Base-by-base conservation (phyloP, 2,329 filamentous ascomycete genomes). In the Botrytis paeoniae region DNA sequence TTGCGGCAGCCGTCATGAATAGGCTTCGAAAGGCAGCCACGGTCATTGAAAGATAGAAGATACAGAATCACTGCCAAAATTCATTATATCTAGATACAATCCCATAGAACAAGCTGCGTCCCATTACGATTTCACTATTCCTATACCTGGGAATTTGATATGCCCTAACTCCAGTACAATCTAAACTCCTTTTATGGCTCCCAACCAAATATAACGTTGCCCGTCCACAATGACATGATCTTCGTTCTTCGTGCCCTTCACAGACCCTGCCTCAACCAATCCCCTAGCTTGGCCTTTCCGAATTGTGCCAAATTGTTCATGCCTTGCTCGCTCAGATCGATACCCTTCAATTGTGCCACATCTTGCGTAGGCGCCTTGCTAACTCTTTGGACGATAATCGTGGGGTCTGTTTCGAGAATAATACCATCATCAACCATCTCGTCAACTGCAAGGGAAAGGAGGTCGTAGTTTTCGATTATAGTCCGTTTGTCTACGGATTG, bases 401-500 rank as follows among this genome's bases (percentile, higher is more conserved):
- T 95, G 1, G 96, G 95, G 82, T 99, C 96, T 0, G 95, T 98
- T 85, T 99, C 96, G 75, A 99, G 89, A 79, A 99, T 95, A 81
- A 98, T 97, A 74, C 96, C 96, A 81, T 97, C 94, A 83, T 97
- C 94, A 71, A 97, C 89, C 75, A 97, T 95, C 83, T 99, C 96
- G 83, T 99, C 96, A 76, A 99, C 93, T 62, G 95, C 93, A 71
- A 99, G 89, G 22, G 94, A 93, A 75, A 98, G 93, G 35, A 98
- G 89, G 83, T 98, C 96, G 86, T 98, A 99, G 88, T 98, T 98
- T 85, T 99, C 96, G 80, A 98, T 92, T 77, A 98, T 94, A 73
- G 96, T 98, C 78, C 96, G 92, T 88, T 98, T 98, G 86, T 99
- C 96, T 69, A 97, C 95, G 48, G 94, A 94, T 88, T 97, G 95